phyloP scores from a whole-genome alignment of 2,329 filamentous ascomycete species.

The Pseudophaeomoniella oleicola region DNA sequence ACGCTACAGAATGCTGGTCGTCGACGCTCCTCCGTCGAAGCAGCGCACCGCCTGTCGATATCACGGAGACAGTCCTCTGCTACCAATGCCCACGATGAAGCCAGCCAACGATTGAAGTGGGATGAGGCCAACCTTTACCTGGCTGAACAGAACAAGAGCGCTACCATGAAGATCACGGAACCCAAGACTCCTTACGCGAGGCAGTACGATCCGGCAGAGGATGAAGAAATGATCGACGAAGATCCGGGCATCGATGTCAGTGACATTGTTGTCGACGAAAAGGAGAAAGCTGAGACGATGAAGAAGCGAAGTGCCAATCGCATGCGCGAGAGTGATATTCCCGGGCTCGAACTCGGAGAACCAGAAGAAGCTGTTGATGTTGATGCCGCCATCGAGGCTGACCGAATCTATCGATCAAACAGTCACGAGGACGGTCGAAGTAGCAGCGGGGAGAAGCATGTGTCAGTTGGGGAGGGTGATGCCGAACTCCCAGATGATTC shows the following conservation, averaged over 20 bases:
- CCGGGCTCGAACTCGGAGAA: constrained; percentile 80
- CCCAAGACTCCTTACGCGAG: constrained; percentile 94
- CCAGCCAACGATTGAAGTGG: constrained; percentile 77
- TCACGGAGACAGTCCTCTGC: constrained; percentile 58
- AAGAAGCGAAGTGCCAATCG: constrained; percentile 27
- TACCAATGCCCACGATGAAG: constrained; percentile 38
- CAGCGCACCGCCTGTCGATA: constrained; percentile 39
- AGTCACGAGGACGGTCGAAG: constrained; percentile 23
- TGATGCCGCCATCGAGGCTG: constrained; percentile 18
- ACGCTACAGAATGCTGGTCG: constrained; percentile 88
- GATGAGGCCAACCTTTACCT: constrained; percentile 97
- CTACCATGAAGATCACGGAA: constrained; percentile 98
- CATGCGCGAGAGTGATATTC: constrained; percentile 63
- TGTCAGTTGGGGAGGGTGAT: constrained; percentile 53
- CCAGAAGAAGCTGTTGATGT: constrained; percentile 60
- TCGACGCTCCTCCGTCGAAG: constrained; percentile 65
- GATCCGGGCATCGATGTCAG: constrained; percentile 15
- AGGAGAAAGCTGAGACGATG: constrained; percentile 48
- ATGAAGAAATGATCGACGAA: constrained; percentile 50
- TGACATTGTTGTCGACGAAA: constrained; percentile 38
- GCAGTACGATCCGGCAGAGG: constrained; percentile 79
- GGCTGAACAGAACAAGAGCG: constrained; percentile 88
- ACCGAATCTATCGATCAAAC: constrained; percentile 27
- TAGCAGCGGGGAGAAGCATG: constrained; percentile 50
- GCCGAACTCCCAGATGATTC: constrained; percentile 34